Evolutionary conservation across 208 protist genomes (phyloP).

Genomic region (Leptomonas seymouri): DNA sequence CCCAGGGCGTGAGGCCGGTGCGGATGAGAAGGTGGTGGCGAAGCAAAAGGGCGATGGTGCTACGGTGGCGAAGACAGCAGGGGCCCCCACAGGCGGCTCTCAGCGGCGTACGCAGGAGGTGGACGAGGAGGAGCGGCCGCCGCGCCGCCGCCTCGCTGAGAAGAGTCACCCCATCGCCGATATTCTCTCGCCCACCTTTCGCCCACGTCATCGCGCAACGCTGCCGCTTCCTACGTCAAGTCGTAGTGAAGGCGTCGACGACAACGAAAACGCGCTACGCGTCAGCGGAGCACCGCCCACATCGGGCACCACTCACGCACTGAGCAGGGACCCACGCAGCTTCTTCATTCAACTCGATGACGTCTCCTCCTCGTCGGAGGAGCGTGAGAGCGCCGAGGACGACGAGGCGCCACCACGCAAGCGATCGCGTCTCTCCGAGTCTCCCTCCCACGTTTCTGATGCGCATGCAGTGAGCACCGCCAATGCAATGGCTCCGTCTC

Average conservation of each 20-base stretch:
- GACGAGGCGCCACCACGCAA: conserved; percentile 7
- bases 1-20: neutral
- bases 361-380: conserved; percentile 14
- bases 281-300: too few species aligned
- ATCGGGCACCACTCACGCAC: too few species aligned
- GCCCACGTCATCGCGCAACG: conserved; percentile 40
- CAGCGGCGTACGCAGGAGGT: neutral
- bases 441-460: too few species aligned
- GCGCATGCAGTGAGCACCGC: too few species aligned
- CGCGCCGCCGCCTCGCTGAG: conserved; percentile 7
- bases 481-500: too few species aligned
- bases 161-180: conserved; percentile 44
- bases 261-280: neutral
- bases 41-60: neutral
- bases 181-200: conserved; percentile 68
- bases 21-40: neutral
- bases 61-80: neutral
- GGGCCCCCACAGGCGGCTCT: neutral
- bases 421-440: conserved; percentile 6
- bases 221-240: conserved; percentile 11
- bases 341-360: conserved; percentile 28
- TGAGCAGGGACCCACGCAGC: too few species aligned
- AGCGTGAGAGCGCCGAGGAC: conserved; percentile 20
- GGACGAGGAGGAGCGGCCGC: neutral
- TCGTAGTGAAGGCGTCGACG: conserved; percentile 35